phyloP scores from a whole-genome alignment of 2,329 filamentous ascomycete species.

The Nigrospora sphaerica region DNA sequence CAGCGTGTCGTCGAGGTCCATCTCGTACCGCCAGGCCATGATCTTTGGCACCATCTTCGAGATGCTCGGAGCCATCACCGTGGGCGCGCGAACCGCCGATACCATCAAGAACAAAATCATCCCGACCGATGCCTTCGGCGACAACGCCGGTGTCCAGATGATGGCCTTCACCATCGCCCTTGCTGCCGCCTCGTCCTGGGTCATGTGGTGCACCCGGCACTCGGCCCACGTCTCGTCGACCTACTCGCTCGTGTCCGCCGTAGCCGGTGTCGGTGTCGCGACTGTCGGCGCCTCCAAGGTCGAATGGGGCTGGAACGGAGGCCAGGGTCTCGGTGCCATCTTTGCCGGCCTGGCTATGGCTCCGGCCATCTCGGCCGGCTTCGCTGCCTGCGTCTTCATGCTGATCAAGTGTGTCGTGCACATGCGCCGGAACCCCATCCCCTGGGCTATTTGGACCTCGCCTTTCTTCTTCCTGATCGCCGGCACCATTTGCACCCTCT shows the following conservation, averaged over 20 bases:
- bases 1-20: constrained; percentile 71
- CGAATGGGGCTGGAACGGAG: constrained; percentile 63
- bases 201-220: constrained; percentile 73
- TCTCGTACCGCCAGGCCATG: constrained; percentile 65
- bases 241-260: constrained; percentile 62
- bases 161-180: constrained; percentile 60
- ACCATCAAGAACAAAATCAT: constrained; percentile 79
- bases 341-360: constrained; percentile 67
- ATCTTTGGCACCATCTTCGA: constrained; percentile 60
- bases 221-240: constrained; percentile 68
- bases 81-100: constrained; percentile 62
- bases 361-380: constrained; percentile 57
- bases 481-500: constrained; percentile 66
- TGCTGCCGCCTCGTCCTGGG: constrained; percentile 62
- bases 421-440: constrained; percentile 62
- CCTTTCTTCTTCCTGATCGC: constrained; percentile 75
- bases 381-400: constrained; percentile 62
- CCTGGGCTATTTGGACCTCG: constrained; percentile 65
- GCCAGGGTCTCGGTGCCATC: constrained; percentile 64
- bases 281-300: constrained; percentile 55
- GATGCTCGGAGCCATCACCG: constrained; percentile 58
- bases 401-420: constrained; percentile 68
- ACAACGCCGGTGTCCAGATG: constrained; percentile 59
- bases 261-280: constrained; percentile 64
- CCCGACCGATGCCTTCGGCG: constrained; percentile 48